phyloP scores from a whole-genome alignment of 75 land plant species.

The Pinus albicaulis region DNA sequence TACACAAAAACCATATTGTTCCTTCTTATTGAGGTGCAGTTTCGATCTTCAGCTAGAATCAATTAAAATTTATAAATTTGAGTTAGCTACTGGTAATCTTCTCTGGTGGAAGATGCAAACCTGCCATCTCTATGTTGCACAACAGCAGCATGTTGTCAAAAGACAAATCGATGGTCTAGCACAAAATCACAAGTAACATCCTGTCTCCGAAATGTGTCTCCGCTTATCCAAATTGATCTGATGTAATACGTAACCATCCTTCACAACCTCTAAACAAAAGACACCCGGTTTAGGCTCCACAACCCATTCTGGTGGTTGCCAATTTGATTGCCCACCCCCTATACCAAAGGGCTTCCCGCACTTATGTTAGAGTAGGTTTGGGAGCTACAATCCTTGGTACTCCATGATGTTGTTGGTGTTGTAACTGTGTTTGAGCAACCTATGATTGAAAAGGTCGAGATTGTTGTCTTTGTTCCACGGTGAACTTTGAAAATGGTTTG shows the following conservation, averaged over 20 bases:
- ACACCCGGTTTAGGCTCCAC: conserved; percentile 91
- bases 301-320: conserved; percentile 99
- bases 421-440: conserved; percentile 12
- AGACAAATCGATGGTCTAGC: conserved; percentile 92
- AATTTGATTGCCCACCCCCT: conserved; percentile 78
- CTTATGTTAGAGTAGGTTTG: conserved; percentile 14
- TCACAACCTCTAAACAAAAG: conserved; percentile 81
- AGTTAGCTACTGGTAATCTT: not conserved
- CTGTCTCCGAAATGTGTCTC: conserved; percentile 88
- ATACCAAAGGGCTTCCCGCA: conserved; percentile 15
- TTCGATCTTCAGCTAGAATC: not conserved
- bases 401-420: conserved; percentile 15
- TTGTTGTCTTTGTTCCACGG: conserved; percentile 12
- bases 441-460: conserved; percentile 13
- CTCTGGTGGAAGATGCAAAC: conserved; percentile 27
- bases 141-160: conserved; percentile 94
- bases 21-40: not conserved
- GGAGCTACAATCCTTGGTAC: conserved; percentile 2
- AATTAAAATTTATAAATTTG: not conserved
- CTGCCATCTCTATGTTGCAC: conserved; percentile 96
- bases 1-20: not conserved
- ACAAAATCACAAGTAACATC: conserved; percentile 82
- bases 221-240: conserved; percentile 64
- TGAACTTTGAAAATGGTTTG: conserved; percentile 27
- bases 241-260: conserved; percentile 83